These are phyloP conservation scores for Orbilia quercus DNA, from an alignment of 2,329 filamentous ascomycete genomes.

Conservation along the genomic window DNA sequence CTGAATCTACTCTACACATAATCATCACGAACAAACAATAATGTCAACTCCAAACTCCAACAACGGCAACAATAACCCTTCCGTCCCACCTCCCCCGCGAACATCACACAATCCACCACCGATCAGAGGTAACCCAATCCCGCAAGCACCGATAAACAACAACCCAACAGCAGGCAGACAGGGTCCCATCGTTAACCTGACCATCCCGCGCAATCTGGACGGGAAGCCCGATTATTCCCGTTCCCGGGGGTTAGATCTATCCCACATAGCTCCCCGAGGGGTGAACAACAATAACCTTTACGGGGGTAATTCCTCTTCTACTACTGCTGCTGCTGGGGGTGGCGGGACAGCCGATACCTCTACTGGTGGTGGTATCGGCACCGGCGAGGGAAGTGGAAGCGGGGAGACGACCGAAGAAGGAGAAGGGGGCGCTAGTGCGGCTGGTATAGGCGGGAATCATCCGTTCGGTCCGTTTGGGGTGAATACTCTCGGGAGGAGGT, in stretches of 20 bases:
- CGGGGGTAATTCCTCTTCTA: background rate
- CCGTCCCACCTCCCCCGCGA: no score
- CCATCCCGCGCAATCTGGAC: slow-evolving; percentile 37
- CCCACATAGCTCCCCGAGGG: slow-evolving; percentile 5
- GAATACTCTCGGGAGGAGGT: no score
- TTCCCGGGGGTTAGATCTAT: slow-evolving; percentile 24
- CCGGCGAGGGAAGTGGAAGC: background rate
- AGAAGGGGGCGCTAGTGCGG: no score
- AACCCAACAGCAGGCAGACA: slow-evolving; percentile 19
- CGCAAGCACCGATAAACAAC: slow-evolving; percentile 29
- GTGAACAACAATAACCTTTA: background rate
- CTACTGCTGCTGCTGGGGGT: no score
- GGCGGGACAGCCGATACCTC: no score
- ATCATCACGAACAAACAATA: slow-evolving; percentile 5
- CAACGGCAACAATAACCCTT: background rate
- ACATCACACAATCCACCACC: no score
- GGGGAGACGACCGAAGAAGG: no score
- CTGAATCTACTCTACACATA: background rate
- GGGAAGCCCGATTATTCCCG: slow-evolving; percentile 34
- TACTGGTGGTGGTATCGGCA: background rate
- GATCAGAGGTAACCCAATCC: slow-evolving; percentile 32
- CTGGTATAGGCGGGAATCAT: no score
- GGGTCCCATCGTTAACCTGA: slow-evolving; percentile 29
- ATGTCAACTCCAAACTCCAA: background rate
- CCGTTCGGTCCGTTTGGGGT: no score